Base-by-base conservation (phyloP, 306 rosid genomes). In the Vigna trinervia region DNA sequence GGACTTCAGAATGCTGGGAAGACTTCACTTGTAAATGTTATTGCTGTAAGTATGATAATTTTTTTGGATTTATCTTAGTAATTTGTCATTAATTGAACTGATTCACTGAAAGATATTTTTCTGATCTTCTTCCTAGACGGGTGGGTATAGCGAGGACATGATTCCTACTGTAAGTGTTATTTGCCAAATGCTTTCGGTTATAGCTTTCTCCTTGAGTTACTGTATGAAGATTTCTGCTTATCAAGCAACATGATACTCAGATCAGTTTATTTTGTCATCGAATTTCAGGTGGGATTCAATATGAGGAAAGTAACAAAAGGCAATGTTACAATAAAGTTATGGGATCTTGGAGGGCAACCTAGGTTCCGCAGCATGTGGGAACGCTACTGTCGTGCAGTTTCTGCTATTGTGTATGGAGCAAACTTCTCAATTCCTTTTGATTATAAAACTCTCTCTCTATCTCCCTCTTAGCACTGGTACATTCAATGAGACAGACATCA, bases 341-440 rank as follows among this genome's bases (percentile, higher is more conserved):
- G 97, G 97, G 97, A 93, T 89, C 94, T 93, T 77, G 97, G 97
- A 81, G 97, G 97, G 56, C 97, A 93, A 76, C 97, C 97, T 74
- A 87, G 97, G 82, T 93, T 93, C 80, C 96, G 96, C 84, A 93
- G 97, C 92, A 90, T 90, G 97, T 93, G 97, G 97, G 97, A 93
- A 74, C 89, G 97, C 45, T 93, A 93, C 70, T 93, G 97, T 64
- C 96, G 97, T 69, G 91, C 97, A 2, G 97, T 90, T 82, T 90
- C 97, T 69, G 97, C 97, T 50, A 90, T 93, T 74, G 94, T 93
- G 97, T 93, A 93, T 68, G 89, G 17, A 76, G 32, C 69, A 28
- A 57, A 67, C 76, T 74, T 81, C 53, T 75, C 59, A 6, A 80
- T 71, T 71, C 62, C 58, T 74, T 50, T 17, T 83, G 26, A 20